A percentile compares a stretch with the other conserved stretches of the same genome.
These are phyloP conservation scores for Calonectria multiphialidica DNA, from an alignment of 2,329 filamentous ascomycete species.

Conservation along the genomic window DNA sequence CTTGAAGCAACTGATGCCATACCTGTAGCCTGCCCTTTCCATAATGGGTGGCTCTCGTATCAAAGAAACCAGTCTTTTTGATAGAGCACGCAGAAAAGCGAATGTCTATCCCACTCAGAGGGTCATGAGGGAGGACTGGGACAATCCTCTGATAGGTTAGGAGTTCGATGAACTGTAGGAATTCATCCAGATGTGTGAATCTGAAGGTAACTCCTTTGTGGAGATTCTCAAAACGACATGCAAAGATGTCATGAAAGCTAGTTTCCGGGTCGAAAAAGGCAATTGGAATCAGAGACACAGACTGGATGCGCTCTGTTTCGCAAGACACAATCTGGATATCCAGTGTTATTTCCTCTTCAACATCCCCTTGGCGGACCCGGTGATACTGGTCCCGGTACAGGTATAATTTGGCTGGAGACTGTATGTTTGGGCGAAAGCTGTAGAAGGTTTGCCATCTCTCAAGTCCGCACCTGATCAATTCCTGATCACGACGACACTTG, in stretches of 20 bases:
- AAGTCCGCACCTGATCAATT: not conserved
- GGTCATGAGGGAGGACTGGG: not conserved
- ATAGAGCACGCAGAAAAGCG: not conserved
- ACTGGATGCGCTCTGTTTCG: not conserved
- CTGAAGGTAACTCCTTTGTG: not conserved
- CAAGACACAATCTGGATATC: not conserved
- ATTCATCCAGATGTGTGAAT: not conserved
- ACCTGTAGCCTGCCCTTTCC: not conserved
- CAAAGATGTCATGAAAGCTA: not conserved
- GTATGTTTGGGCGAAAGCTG: not conserved
- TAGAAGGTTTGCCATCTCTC: not conserved
- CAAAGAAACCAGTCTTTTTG: not conserved
- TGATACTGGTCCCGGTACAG: not conserved
- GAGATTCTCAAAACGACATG: not conserved
- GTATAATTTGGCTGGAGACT: not conserved
- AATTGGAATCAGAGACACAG: not conserved
- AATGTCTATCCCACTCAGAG: not conserved
- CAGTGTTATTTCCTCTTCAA: not conserved
- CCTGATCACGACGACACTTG: not conserved
- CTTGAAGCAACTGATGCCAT: not conserved
- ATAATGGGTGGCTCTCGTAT: not conserved
- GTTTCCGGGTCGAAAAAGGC: not conserved
- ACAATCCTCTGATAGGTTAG: not conserved
- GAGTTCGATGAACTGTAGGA: not conserved
- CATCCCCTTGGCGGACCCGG: not conserved